Evolutionary conservation across 1,139 yeast species (phyloP).

Genomic region (Suhomyces wounanorum): DNA sequence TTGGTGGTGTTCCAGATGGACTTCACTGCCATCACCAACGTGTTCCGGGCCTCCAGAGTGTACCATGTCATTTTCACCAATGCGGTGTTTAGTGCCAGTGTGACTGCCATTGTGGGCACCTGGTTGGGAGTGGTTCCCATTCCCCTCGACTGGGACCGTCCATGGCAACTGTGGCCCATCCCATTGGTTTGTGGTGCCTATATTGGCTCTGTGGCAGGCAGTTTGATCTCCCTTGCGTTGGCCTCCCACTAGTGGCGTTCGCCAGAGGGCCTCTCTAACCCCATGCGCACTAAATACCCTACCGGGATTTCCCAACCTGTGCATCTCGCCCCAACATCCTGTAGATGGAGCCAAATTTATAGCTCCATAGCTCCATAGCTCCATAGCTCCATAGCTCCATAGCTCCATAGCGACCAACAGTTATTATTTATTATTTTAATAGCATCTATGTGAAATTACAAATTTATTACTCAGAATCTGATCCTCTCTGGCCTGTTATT

Average conservation of each 20-base stretch:
- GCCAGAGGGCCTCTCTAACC: no score
- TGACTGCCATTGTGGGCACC: constrained; percentile 67
- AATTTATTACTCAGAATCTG: background rate
- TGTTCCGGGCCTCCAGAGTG: constrained; percentile 28
- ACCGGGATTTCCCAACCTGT: background rate
- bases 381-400: no score
- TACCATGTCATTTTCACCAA: constrained; percentile 31
- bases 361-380: no score
- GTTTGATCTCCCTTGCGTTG: constrained; percentile 21
- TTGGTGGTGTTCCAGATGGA: constrained; percentile 62
- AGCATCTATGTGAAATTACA: no score
- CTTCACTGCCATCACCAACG: constrained; percentile 30
- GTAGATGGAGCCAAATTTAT: no score
- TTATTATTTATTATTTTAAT: background rate
- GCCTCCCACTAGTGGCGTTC: background rate
- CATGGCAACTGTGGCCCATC: constrained; percentile 98
- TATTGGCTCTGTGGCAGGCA: constrained; percentile 66
- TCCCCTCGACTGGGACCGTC: constrained; percentile 96
- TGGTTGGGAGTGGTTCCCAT: constrained; percentile 95
- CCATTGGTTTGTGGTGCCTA: constrained; percentile 84
- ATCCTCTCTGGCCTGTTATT: background rate
- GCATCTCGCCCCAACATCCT: background rate
- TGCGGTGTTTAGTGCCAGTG: constrained; percentile 41
- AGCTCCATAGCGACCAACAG: no score
- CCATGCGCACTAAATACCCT: no score